Evolutionary conservation across 1,284 basidiomycete species (phyloP).

Genomic region (Stygiomarasmius scandens): DNA sequence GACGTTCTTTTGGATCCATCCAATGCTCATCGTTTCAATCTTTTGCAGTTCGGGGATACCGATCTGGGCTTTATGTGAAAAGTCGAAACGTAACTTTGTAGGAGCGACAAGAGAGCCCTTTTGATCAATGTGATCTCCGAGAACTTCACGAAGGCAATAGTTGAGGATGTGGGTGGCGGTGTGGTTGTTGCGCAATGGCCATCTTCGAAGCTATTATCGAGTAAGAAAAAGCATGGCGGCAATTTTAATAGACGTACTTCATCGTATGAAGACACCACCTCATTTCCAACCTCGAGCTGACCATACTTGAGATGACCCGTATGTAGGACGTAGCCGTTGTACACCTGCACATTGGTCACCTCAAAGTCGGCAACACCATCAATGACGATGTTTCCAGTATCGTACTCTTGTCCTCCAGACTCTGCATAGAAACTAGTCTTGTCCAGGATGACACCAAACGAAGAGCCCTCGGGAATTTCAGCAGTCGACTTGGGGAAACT

Average conservation of each 20-base stretch:
- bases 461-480: conserved; percentile 61
- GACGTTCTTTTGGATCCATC: conserved; percentile 92
- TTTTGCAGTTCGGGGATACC: conserved; percentile 72
- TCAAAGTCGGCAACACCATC: conserved; percentile 93
- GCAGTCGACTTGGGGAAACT: conserved; percentile 75
- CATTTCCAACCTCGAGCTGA: conserved; percentile 40
- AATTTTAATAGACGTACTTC: conserved; percentile 46
- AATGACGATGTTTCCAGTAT: conserved; percentile 93
- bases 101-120: conserved; percentile 97
- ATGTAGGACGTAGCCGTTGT: conserved; percentile 73
- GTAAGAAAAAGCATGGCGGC: conserved; percentile 30
- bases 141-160: conserved; percentile 87
- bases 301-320: conserved; percentile 81
- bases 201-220: conserved; percentile 74
- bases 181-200: conserved; percentile 97
- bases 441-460: conserved; percentile 90
- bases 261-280: conserved; percentile 63
- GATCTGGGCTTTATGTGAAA: conserved; percentile 93
- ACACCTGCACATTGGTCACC: conserved; percentile 88
- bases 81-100: conserved; percentile 96
- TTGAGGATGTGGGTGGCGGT: conserved; percentile 99
- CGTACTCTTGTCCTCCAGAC: conserved; percentile 95
- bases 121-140: conserved; percentile 97
- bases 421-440: conserved; percentile 98
- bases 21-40: conserved; percentile 84